phyloP scores from a whole-genome alignment of 306 rosid species.

The Sicyos edulis region DNA sequence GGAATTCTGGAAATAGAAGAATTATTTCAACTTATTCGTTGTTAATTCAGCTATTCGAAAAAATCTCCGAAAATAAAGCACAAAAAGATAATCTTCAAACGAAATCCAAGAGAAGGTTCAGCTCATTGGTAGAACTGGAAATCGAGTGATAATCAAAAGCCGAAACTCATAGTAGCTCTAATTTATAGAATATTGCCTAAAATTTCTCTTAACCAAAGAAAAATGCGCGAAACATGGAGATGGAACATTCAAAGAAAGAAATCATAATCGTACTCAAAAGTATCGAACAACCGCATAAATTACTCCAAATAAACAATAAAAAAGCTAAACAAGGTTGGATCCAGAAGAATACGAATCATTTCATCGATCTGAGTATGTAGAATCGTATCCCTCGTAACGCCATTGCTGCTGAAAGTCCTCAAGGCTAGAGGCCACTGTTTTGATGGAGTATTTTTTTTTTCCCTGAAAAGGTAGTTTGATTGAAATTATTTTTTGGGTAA shows the following conservation, averaged over 20 bases:
- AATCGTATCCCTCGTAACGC: conserved; percentile 53
- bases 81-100: neutral
- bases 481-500: too few relatives aligned
- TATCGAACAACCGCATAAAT: neutral
- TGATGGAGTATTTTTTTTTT: too few relatives aligned
- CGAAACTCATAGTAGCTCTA: neutral
- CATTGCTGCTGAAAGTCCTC: conserved; percentile 30
- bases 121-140: neutral
- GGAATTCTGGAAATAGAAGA: neutral
- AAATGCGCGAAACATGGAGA: neutral
- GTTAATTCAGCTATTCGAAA: neutral
- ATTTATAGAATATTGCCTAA: neutral
- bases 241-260: neutral
- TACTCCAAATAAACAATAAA: neutral
- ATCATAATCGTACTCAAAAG: neutral
- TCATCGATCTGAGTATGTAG: neutral
- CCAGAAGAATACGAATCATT: neutral
- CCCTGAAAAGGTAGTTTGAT: too few relatives aligned
- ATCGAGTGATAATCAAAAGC: neutral
- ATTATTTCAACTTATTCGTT: neutral
- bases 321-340: neutral
- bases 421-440: neutral
- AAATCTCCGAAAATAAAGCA: neutral
- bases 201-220: neutral
- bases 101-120: neutral